Base-by-base conservation (phyloP, 441 rosid genomes). In the Gossypium laxum region DNA sequence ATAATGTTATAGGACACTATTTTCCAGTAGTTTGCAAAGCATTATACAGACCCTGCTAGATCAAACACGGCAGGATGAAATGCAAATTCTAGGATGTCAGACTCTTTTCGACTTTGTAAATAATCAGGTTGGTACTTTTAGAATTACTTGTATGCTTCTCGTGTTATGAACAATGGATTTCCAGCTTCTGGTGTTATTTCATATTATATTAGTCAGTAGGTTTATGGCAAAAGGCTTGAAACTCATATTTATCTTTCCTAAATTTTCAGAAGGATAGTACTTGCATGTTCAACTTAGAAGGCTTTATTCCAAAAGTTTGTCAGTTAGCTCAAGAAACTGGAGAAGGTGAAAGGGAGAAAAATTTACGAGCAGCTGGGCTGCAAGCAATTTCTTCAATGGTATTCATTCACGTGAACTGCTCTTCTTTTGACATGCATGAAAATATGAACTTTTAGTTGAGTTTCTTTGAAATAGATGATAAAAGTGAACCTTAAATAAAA, bases 341-440 rank as follows among this genome's bases (percentile, higher is more conserved):
- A 73, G 87, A 86, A 62, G 87, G 84, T 67, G 91, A 89, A 73
- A 88, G 88, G 77, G 78, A 83, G 5, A 79, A 70, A 18, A 79
- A 59, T 63, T 83, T 86, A 61, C 86, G 90, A 19, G 79, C 94
- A 34, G 83, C 90, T 30, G 88, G 79, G 30, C 68, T 89, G 73
- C 92, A 85, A 71, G 81, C 92, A 22, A 92, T 93, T 77, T 88
- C 97, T 76, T 77, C 92, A 18, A 74, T 89, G 94, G 94, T 89
- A 85, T 34, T 34, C 19, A 26, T 15, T 76, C 54, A 21, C 22
- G 6, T 73, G 62, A 38, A 52, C 10, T 18, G 10, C 17, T 68
- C 56, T 70, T 26, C 19, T 70, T 66, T 70, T 21, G 5, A 26
- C 66, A 17, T 57, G 59, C 17, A 15, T 45, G 63, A 32, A 18